Base-by-base conservation (phyloP, 2,329 filamentous ascomycete genomes). In the Ophiostoma sp. region DNA sequence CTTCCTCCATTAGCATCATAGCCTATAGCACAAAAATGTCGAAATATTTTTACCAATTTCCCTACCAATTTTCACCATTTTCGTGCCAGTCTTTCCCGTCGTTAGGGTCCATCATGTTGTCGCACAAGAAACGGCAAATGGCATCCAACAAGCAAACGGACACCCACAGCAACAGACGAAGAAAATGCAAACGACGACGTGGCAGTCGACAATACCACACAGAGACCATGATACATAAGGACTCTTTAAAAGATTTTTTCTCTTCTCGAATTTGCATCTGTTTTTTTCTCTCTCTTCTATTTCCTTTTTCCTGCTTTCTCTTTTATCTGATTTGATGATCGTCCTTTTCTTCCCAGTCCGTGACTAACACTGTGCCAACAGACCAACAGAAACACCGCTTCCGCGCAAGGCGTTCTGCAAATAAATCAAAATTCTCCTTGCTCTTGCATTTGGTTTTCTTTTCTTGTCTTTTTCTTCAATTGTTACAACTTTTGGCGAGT, bases 51-150 rank as follows among this genome's bases (percentile, higher is more conserved):
- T n/a, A n/a, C n/a, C n/a, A n/a, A n/a, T n/a, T n/a, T n/a, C n/a
- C n/a, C n/a, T n/a, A n/a, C n/a, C n/a, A 19, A 19, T 12, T 19
- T 48, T 15, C 4, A 3, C 8, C 19, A 48, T 55, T 55, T 55
- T 55, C 0, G 22, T 25, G 50, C n/a, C 22, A 12, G 50, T 25
- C 22, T 12, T 55, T 9, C 8, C 50, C 50, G 50, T 25, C 50
- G 4, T 25, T 25, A 17, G 42, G 42, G 42, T 48, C 42, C 15
- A 17, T 55, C n/a, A 25, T 63, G 33, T 63, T 3, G 59, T 63
- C 59, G n/a, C 59, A 63, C 59, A 61, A 61, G 28, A 59, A 59
- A 63, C 59, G 59, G 59, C 59, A 63, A 63, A 63, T 33, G 59
- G 59, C 59, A 63, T 39, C 33, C 31, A 42, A 63, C 55, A n/a